Evolutionary conservation across 345 rosid species (phyloP), one percentile per base, ranked within the genome.

Genomic region (Psidium friedrichsthalianum): DNA sequence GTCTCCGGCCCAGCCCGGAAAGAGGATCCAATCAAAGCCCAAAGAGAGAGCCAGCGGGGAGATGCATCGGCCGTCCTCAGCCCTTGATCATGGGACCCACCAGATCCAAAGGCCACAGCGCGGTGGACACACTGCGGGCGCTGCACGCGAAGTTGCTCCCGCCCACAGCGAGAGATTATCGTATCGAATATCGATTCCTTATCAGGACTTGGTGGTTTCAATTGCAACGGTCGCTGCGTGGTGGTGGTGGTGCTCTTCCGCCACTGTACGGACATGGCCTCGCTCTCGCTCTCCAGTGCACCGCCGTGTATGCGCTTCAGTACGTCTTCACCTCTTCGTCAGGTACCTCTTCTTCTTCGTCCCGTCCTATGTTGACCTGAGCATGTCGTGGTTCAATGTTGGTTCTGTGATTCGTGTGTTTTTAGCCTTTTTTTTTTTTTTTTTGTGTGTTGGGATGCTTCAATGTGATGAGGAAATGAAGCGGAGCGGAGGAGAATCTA

Each of bases 41-140:
- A 61, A 61, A 61, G 74, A 61, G 0, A 0, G 44, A 15, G 32
- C 0, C 24, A 9, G 18, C 7, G 0, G 1, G 76, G 0, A 2
- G 44, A 64, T 0, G 22, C 76, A 16, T 16, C 24, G 24, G 44
- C 76, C 3, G 16, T 64, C 24, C 44, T 64, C 76, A 1, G 44
- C 44, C 76, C 44, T 32, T 16, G 12, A 64, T 64, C 44, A 6
- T 10, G 1, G 76, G 1, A 64, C 76, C 76, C 44, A 16, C 12
- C 42, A 64, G 24, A 64, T 32, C 76, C 24, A 36, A 69, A 36
- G 78, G 78, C 47, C 24, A 13, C 32, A 24, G 8, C 4, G 24
- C 78, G 44, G 78, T 47, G 20, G 6, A n/a, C 24, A 8, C 44
- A 18, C 12, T 36, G 57, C 25, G 13, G 5, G 12, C 78, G 47